Conservation (phyloP, 257 asterid species). For the Anisodus acutangulus region DNA sequence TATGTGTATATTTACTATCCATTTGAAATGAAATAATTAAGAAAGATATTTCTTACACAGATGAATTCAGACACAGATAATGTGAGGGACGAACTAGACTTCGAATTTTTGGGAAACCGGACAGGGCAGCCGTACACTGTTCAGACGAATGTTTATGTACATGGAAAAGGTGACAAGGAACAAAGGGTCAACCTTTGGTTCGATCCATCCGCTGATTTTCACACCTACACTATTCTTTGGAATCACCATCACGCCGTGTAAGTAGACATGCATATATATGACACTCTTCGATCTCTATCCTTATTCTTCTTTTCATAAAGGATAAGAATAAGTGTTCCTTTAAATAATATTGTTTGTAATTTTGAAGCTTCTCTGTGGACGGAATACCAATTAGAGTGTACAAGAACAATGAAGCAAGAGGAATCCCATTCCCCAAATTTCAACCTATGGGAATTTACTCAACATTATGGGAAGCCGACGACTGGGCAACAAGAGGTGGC, state of each 20-base stretch:
- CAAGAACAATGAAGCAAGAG: slow-evolving; percentile 78
- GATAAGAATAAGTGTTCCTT: too few relatives aligned
- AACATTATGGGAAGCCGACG: slow-evolving; percentile 94
- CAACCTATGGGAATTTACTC: slow-evolving; percentile 83
- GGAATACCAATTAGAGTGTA: slow-evolving; percentile 73
- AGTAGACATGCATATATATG: slow-evolving; percentile 33
- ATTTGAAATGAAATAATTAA: too few relatives aligned
- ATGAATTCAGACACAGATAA: slow-evolving; percentile 75
- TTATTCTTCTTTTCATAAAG: too few relatives aligned
- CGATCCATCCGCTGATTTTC: slow-evolving; percentile 73
- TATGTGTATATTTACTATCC: too few relatives aligned
- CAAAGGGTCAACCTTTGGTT: slow-evolving; percentile 92
- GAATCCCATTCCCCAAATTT: slow-evolving; percentile 67
- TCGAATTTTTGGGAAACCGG: slow-evolving; percentile 89
- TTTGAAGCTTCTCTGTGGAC: slow-evolving; percentile 53
- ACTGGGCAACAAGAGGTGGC: slow-evolving; percentile 94
- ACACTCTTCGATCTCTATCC: not conserved
- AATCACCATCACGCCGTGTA: slow-evolving; percentile 63
- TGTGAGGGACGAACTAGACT: slow-evolving; percentile 79
- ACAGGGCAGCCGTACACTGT: slow-evolving; percentile 90
- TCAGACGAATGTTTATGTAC: slow-evolving; percentile 82
- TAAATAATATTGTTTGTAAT: not conserved
- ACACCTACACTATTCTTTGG: slow-evolving; percentile 70
- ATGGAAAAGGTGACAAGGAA: slow-evolving; percentile 83
- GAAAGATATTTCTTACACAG: slow-evolving; percentile 16